Evolutionary conservation across 108 stramenopile genomes (phyloP).

Genomic region (Aurantiochytrium sp.): DNA sequence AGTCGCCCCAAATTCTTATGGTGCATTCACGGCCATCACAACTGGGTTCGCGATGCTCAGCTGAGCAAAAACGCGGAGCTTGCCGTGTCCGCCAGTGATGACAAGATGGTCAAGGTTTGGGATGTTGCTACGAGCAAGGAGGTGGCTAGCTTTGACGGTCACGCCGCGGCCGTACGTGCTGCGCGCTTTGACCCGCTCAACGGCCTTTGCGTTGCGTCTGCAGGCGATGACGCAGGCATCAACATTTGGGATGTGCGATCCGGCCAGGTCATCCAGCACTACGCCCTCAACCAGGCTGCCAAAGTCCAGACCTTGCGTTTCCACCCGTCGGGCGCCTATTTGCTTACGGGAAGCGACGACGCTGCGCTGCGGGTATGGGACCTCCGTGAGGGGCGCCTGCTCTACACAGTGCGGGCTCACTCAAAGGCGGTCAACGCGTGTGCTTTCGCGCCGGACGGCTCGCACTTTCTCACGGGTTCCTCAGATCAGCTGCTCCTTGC

Average conservation of each 20-base stretch:
- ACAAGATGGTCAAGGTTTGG: conserved; percentile 33
- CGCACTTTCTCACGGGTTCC: conserved; percentile 43
- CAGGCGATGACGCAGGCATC: not conserved
- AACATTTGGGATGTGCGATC: conserved; percentile 52
- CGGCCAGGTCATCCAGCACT: conserved; percentile 51
- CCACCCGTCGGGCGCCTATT: conserved; percentile 46
- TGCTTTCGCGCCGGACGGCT: conserved; percentile 34
- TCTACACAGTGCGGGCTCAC: conserved; percentile 57
- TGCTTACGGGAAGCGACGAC: conserved; percentile 46
- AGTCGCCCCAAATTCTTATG: conserved; percentile 25
- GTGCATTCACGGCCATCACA: conserved; percentile 39
- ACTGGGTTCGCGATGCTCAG: conserved; percentile 53
- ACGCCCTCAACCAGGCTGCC: conserved; percentile 40
- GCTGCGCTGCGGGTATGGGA: conserved; percentile 54
- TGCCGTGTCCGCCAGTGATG: conserved; percentile 42
- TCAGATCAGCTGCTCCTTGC: conserved; percentile 47
- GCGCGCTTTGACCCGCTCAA: conserved; percentile 21
- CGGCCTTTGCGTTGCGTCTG: conserved; percentile 20
- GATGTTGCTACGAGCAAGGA: not conserved
- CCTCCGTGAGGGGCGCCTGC: conserved; percentile 53
- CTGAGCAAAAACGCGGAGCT: conserved; percentile 34
- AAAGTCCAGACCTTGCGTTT: conserved; percentile 28
- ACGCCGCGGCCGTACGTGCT: not conserved
- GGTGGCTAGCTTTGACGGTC: not conserved
- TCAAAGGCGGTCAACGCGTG: conserved; percentile 19